Percentiles rank a stretch among this genome's conserved stretches.
Conservation (phyloP, 1,139 yeast genomes). For the Hanseniaspora sp. region DNA sequence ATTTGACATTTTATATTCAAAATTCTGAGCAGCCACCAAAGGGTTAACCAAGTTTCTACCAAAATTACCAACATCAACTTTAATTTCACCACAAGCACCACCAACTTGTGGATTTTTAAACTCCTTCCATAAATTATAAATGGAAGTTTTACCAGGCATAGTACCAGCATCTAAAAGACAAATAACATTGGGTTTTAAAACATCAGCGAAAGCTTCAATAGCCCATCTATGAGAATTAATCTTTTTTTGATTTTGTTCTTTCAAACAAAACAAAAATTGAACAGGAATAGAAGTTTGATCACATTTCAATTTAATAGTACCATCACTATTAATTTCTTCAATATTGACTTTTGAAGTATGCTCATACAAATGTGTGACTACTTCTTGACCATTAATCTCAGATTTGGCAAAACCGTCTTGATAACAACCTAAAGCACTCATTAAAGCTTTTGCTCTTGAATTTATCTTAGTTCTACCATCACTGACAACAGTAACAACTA, state of each 20-base stretch:
- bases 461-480: slow-evolving; percentile 91
- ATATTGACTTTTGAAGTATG: slow-evolving; percentile 59
- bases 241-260: slow-evolving; percentile 80
- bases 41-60: slow-evolving; percentile 67
- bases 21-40: slow-evolving; percentile 81
- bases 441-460: slow-evolving; percentile 67
- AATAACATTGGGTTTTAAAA: slow-evolving; percentile 75
- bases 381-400: slow-evolving; percentile 74
- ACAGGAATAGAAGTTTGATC: slow-evolving; percentile 59
- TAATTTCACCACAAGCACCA: slow-evolving; percentile 91
- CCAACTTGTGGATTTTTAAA: slow-evolving; percentile 78
- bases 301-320: slow-evolving; percentile 42
- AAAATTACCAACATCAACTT: slow-evolving; percentile 71
- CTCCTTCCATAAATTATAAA: slow-evolving; percentile 82
- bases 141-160: slow-evolving; percentile 73
- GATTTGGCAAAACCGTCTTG: slow-evolving; percentile 93
- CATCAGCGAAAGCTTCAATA: slow-evolving; percentile 81
- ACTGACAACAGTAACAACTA: slow-evolving; percentile 78
- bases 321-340: slow-evolving; percentile 53
- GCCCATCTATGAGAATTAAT: slow-evolving; percentile 96
- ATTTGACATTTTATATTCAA: slow-evolving; percentile 86
- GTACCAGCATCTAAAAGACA: slow-evolving; percentile 89
- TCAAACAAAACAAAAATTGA: slow-evolving; percentile 79
- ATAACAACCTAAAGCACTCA: slow-evolving; percentile 87
- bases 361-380: slow-evolving; percentile 84